Evolutionary conservation across 2,329 filamentous ascomycete genomes (phyloP), one percentile per base, ranked within the genome.

Genomic region (Cytospora chrysosperma): DNA sequence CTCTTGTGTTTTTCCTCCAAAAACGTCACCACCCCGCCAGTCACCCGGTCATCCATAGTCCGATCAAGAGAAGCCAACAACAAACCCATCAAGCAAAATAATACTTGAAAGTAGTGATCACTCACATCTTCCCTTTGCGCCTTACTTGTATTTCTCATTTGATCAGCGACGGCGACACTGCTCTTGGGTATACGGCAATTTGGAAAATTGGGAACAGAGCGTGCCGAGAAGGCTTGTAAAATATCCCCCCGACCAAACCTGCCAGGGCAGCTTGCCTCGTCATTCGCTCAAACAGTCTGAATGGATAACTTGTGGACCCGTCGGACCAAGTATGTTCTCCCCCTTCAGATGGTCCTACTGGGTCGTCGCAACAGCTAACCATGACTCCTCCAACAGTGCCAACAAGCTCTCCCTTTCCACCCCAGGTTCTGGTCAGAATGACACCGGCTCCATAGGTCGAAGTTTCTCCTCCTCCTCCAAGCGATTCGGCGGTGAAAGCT

Each of bases 381-480:
- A 57, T 59, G 28, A 15, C 32, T 24, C 37, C 54, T n/a, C 40
- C 68, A 72, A 61, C 74, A 95, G 90, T 82, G 86, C 86, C 78
- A 91, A 87, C 84, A 98, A 96, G 82, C 90, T 97, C 78, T 96
- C 93, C 70, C 85, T 98, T 68, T 89, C 92, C 71, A 96, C 91
- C 75, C 81, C 86, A 74, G 85, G 85, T 73, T 78, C 82, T 59
- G 75, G 74, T 69, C 72, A 75, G 58, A 80, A 77, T 75, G 81
- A 84, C 69, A 74, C 75, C 69, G 74, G 82, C 75, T 75, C 80
- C 56, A 47, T 49, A 74, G 76, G 75, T 65, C 88, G 90, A 79
- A 86, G 84, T 74, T 76, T 47, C 43, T 47, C 82, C 68, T 81
- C 85, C 69, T 83, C 88, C 70, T 83, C 88, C 64, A 91, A 92